phyloP scores from a whole-genome alignment of 768 basidiomycete species.

The Phanerodontia chrysosporium region DNA sequence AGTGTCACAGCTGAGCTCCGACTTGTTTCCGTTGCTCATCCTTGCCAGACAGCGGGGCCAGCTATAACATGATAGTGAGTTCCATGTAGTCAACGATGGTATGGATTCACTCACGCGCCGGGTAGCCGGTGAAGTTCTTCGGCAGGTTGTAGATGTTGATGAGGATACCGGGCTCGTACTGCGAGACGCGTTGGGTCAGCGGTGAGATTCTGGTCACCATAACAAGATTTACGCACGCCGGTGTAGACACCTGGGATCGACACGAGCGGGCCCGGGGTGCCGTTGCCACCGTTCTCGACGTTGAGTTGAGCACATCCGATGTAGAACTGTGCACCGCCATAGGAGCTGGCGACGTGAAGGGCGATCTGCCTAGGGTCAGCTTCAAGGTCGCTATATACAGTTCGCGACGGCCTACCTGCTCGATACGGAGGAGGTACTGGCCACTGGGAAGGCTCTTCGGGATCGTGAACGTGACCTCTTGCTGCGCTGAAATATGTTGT shows the following conservation, averaged over 20 bases:
- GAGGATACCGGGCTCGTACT: conserved; percentile 28
- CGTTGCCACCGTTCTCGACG: conserved; percentile 29
- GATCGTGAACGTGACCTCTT: conserved; percentile 27
- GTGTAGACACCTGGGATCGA: conserved; percentile 32
- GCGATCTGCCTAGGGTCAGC: conserved; percentile 15
- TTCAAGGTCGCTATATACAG: not conserved
- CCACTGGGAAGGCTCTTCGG: conserved; percentile 28
- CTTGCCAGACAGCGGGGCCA: conserved; percentile 24
- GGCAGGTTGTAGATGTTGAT: conserved; percentile 29
- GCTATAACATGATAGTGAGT: conserved; percentile 10
- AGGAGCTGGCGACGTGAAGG: conserved; percentile 23
- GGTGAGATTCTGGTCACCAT: not conserved
- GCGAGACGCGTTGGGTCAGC: not conserved
- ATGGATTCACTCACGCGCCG: conserved; percentile 18
- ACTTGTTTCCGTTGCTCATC: no score
- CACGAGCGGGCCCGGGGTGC: conserved; percentile 30
- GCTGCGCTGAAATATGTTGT: conserved; percentile 10
- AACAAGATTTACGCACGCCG: conserved; percentile 17
- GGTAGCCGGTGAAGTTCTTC: conserved; percentile 21
- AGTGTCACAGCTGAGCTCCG: not conserved
- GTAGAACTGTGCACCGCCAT: conserved; percentile 31
- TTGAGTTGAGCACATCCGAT: conserved; percentile 32
- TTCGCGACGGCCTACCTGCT: conserved; percentile 18
- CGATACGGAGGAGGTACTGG: conserved; percentile 31
- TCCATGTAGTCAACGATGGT: not conserved